These are phyloP conservation scores for Apiotrichum veenhuisii DNA, from an alignment of 1,284 basidiomycete genomes.

Conservation along the genomic window DNA sequence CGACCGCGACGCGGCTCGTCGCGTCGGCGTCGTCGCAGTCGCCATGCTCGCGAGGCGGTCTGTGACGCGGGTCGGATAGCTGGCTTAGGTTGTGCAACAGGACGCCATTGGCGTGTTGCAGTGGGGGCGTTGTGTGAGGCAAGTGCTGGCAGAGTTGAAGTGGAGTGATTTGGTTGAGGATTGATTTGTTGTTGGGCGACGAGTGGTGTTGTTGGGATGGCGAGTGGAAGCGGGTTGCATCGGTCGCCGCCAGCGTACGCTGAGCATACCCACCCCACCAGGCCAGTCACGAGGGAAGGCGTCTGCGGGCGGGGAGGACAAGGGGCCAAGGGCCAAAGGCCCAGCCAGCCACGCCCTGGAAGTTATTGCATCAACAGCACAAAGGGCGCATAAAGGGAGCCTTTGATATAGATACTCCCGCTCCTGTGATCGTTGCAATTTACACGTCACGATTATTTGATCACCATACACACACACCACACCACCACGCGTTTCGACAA, in stretches of 20 bases:
- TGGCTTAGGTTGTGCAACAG: background rate
- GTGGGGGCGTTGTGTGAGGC: too few relatives aligned
- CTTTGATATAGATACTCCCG: too few relatives aligned
- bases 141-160: background rate
- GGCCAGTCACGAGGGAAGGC: too few relatives aligned
- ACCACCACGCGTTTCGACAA: background rate
- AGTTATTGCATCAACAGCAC: too few relatives aligned
- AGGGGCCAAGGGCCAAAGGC: too few relatives aligned
- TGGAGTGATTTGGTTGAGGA: background rate
- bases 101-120: constrained; percentile 6
- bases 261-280: too few relatives aligned
- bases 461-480: background rate
- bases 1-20: constrained; percentile 18
- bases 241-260: too few relatives aligned
- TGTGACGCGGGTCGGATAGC: background rate
- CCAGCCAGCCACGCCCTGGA: too few relatives aligned
- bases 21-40: constrained; percentile 21
- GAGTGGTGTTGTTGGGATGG: background rate
- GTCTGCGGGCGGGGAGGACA: too few relatives aligned
- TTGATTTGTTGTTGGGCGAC: background rate
- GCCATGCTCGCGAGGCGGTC: constrained; percentile 8
- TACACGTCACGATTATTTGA: background rate
- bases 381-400: too few relatives aligned
- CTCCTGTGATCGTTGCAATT: too few relatives aligned
- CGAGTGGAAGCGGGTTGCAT: background rate